Percentiles rank a stretch among this genome's conserved stretches.
phyloP scores from a whole-genome alignment of 73 alveolate species.

The Paramecium octaurelia region DNA sequence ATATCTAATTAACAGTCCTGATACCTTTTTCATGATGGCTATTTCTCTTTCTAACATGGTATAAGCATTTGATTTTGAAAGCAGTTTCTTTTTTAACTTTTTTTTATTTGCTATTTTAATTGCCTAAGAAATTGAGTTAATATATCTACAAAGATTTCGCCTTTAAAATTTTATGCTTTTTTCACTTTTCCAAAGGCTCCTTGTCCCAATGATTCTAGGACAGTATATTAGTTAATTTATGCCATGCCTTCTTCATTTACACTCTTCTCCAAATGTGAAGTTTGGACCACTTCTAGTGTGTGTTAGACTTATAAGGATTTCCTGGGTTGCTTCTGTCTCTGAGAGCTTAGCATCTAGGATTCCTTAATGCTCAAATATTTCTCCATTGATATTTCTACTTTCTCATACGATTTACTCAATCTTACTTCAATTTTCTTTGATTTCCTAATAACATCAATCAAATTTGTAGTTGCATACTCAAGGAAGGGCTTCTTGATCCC shows the following conservation, averaged over 20 bases:
- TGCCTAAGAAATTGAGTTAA: constrained; percentile 5
- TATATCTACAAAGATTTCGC: not conserved
- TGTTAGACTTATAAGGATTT: not conserved
- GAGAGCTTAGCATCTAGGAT: not conserved
- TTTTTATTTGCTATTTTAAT: constrained; percentile 54
- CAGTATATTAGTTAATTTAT: constrained; percentile 41
- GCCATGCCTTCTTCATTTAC: constrained; percentile 56
- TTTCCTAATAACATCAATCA: not conserved
- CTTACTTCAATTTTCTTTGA: not conserved
- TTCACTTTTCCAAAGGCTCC: constrained; percentile 64
- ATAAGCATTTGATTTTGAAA: constrained; percentile 56
- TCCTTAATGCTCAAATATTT: not conserved
- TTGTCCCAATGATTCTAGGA: constrained; percentile 32
- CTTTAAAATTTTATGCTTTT: constrained; percentile 7
- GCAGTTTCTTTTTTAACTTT: constrained; percentile 54
- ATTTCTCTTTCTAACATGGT: constrained; percentile 60
- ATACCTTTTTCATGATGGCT: constrained; percentile 60
- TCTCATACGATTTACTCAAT: not conserved
- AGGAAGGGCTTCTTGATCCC: not conserved
- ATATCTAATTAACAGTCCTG: not conserved
- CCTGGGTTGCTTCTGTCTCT: not conserved
- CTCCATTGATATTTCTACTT: constrained; percentile 19
- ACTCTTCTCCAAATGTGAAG: constrained; percentile 45
- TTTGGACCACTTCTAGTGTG: constrained; percentile 37
- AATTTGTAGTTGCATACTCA: not conserved